Evolutionary conservation across 306 rosid genomes (phyloP), one percentile per base, ranked within the genome.

Genomic region (Crotalaria pallida): DNA sequence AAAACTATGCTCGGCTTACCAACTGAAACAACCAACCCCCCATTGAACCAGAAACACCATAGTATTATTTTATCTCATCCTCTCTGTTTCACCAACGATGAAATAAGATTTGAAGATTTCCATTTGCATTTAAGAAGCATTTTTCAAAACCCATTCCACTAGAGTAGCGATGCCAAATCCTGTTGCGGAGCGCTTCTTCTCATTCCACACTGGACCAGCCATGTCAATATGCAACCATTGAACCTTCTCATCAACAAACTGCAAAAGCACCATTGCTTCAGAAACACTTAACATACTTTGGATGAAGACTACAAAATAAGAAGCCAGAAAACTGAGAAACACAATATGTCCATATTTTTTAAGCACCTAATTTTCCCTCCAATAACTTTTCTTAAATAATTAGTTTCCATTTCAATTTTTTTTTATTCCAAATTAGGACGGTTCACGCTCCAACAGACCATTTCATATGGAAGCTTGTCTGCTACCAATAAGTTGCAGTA

Each of bases 191-290:
- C 77, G 86, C 72, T 86, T 87, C 87, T 95, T 89, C 17, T 95
- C 96, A 29, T 66, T 91, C 87, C 87, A 83, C 49, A 86, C 99
- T 0, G 97, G 97, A 34, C 99, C 99, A 38, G 97, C 96, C 74
- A 95, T 48, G 87, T 95, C 99, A 50, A 95, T 87, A 69, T 95
- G 99, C 96, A 91, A 78, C 99, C 99, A 91, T 15, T 91, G 88
- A 68, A 95, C 92, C 78, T 95, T 95, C 71, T 95, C 99, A 80
- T 95, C 97, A 69, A 91, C 97, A 83, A 89, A 95, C 99, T 95
- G 81, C 78, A 78, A 65, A 77, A 66, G 8, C 78, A 49, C 52
- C 64, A 47, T 33, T 65, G 49, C 45, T 60, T 87, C 67, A 73
- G 48, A 65, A 66, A 59, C 57, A 64, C 17, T 5, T 3, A 38